phyloP scores from a whole-genome alignment of 768 basidiomycete species.

The Pleurotus sapidus region DNA sequence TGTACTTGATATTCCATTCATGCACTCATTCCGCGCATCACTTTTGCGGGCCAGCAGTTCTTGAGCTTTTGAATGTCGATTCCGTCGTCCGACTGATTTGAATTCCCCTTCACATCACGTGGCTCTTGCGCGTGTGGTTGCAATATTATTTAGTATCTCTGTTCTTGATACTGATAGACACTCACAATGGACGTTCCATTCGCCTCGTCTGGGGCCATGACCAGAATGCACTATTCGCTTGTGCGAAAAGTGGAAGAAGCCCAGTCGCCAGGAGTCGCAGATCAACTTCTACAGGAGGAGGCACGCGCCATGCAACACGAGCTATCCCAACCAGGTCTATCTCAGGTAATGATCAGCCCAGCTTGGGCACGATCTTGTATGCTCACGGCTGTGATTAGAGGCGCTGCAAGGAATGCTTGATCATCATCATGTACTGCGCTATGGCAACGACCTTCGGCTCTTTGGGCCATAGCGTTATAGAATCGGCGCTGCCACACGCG shows the following conservation, averaged over 20 bases:
- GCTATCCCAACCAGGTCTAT: constrained; percentile 46
- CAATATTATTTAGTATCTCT: background rate
- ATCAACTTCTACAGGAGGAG: constrained; percentile 59
- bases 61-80: too few species aligned
- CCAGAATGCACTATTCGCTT: constrained; percentile 70
- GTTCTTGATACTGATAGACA: too few species aligned
- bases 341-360: constrained; percentile 44
- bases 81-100: too few species aligned
- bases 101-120: too few species aligned
- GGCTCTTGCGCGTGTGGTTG: too few species aligned
- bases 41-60: too few species aligned
- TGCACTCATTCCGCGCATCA: too few species aligned
- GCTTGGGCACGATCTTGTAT: constrained; percentile 7
- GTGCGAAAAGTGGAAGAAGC: constrained; percentile 73
- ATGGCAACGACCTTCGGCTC: constrained; percentile 44
- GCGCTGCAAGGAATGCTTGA: constrained; percentile 61
- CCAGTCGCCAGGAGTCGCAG: constrained; percentile 50
- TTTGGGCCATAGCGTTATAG: constrained; percentile 42
- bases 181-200: constrained; percentile 70
- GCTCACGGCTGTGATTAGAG: constrained; percentile 38
- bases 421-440: constrained; percentile 70
- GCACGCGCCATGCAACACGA: constrained; percentile 53
- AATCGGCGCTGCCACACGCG: constrained; percentile 75
- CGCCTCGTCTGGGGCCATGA: constrained; percentile 73
- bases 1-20: constrained; percentile 1